Evolutionary conservation across 2,329 filamentous ascomycete species (phyloP), one percentile per base, ranked within the genome.

Genomic region (Verticillium tricorpus): DNA sequence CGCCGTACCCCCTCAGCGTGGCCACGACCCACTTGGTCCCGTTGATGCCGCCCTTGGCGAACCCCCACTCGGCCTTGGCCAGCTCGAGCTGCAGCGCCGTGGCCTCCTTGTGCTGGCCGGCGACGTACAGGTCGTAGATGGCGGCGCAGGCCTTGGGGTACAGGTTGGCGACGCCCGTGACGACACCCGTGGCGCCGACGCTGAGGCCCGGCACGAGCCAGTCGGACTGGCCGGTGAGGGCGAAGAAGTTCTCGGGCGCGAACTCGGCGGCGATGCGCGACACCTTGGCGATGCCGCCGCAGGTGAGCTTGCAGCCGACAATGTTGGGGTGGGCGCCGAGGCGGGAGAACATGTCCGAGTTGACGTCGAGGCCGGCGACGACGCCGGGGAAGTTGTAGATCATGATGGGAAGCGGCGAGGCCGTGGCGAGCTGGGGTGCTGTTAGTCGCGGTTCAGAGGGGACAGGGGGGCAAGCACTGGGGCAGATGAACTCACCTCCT

Each of bases 371-470:
- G 5, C 89, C 89, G 14, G 86, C 82, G 28, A 82, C 86, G 4
- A 89, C 87, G 5, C 80, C 86, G 1, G 89, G 89, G 77, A 88
- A 91, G 74, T 91, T 91, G 79, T 91, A 91, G 62, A 92, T 86
- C 50, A 91, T 74, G 28, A 91, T 77, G 0, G 89, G 88, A 1
- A 91, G 70, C 0, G 84, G 81, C 19, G 82, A 85, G 1, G 80
- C 80, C 58, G 82, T 78, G 2, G 89, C 89, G 3, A 89, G 73
- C 57, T 58, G 25, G 28, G 28, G 81, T 78, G 57, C 84, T 77
- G 32, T 91, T 79, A 2, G 85, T 82, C 15, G 84, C 82, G 61
- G 80, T 78, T 55, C 77, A 83, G 73, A 90, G 86, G 54, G 88
- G 78, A 35, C 84, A 78, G 71, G 88, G 88, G 85, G 74, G 5